A percentile compares a stretch with the other conserved stretches of the same genome.
Evolutionary conservation across 1,284 basidiomycete species (phyloP).

Genomic region (Microbotryum lychnidis-dioicae): DNA sequence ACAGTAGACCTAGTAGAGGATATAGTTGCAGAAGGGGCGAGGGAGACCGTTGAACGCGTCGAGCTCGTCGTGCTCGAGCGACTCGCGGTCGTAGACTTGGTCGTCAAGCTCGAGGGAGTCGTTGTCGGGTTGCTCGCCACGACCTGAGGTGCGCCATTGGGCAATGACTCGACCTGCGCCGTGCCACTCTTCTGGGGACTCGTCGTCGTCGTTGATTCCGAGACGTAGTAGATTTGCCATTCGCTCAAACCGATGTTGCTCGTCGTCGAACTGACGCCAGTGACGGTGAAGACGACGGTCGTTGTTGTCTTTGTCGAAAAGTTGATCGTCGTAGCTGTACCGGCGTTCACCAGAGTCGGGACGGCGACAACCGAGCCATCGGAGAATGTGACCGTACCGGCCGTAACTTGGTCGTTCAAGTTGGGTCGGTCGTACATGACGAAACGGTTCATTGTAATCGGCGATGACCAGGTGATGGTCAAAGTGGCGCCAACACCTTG

Average conservation of each 20-base stretch:
- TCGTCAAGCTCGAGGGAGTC: not conserved
- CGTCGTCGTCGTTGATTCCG: not conserved
- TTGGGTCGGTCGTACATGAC: slow-evolving; percentile 24
- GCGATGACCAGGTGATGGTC: slow-evolving; percentile 11
- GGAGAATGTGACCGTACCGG: slow-evolving; percentile 13
- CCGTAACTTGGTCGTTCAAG: slow-evolving; percentile 13
- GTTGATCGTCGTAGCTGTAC: slow-evolving; percentile 10
- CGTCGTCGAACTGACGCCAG: slow-evolving; percentile 5
- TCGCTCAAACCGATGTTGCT: slow-evolving; percentile 2
- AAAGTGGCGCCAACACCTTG: slow-evolving; percentile 8
- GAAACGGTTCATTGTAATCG: slow-evolving; percentile 15
- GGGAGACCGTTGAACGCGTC: not conserved
- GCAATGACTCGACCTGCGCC: not conserved
- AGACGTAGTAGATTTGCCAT: not conserved
- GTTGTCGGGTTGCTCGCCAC: too few relatives aligned
- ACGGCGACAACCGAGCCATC: slow-evolving; percentile 11
- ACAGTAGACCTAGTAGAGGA: not conserved
- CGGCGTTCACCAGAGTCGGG: slow-evolving; percentile 15
- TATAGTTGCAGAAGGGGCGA: not conserved
- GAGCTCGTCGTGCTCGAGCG: not conserved
- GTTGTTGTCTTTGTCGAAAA: slow-evolving; percentile 11
- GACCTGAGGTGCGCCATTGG: not conserved
- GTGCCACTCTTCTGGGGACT: not conserved
- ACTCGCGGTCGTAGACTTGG: not conserved
- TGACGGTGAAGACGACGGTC: slow-evolving; percentile 7